Percentiles rank a stretch among this genome's conserved stretches.
phyloP scores from a whole-genome alignment of 352 stramenopile genomes.

The Peronospora destructor region DNA sequence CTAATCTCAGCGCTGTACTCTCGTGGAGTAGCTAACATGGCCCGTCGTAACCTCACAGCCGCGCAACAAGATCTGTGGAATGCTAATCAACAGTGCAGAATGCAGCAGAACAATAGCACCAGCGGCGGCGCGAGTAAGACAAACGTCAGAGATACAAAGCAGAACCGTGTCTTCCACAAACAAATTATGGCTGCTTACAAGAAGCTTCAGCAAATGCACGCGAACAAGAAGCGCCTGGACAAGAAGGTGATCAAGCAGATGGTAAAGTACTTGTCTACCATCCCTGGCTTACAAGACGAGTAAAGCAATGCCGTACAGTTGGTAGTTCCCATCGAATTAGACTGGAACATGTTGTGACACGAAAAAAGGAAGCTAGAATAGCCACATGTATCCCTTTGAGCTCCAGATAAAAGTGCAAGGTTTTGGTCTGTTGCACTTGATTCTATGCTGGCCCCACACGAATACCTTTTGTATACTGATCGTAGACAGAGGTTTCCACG shows the following conservation, averaged over 20 bases:
- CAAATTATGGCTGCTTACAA: conserved; percentile 68
- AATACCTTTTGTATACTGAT: conserved; percentile 62
- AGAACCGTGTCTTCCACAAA: conserved; percentile 33
- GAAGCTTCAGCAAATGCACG: conserved; percentile 57
- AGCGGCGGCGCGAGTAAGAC: conserved; percentile 35
- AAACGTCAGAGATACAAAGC: conserved; percentile 21
- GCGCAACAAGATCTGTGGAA: conserved; percentile 63
- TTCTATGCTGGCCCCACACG: conserved; percentile 52
- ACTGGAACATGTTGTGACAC: conserved; percentile 13
- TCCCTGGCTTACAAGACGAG: conserved; percentile 48
- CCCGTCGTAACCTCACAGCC: conserved; percentile 48
- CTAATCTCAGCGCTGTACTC: conserved; percentile 64
- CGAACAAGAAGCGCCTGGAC: conserved; percentile 74
- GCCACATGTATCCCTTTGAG: conserved; percentile 10
- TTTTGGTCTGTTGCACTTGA: conserved; percentile 5
- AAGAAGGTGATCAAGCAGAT: conserved; percentile 83
- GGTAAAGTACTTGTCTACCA: conserved; percentile 67
- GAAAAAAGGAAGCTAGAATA: conserved; percentile 4
- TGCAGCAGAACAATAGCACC: conserved; percentile 34
- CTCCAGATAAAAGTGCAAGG: background rate
- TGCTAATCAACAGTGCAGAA: conserved; percentile 51
- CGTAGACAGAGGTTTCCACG: conserved; percentile 48
- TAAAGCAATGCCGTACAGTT: conserved; percentile 3
- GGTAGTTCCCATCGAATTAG: conserved; percentile 16
- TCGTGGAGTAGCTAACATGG: conserved; percentile 58